These are phyloP conservation scores for Galeopsis tetrahit DNA, from an alignment of 257 asterid species.

Conservation along the genomic window DNA sequence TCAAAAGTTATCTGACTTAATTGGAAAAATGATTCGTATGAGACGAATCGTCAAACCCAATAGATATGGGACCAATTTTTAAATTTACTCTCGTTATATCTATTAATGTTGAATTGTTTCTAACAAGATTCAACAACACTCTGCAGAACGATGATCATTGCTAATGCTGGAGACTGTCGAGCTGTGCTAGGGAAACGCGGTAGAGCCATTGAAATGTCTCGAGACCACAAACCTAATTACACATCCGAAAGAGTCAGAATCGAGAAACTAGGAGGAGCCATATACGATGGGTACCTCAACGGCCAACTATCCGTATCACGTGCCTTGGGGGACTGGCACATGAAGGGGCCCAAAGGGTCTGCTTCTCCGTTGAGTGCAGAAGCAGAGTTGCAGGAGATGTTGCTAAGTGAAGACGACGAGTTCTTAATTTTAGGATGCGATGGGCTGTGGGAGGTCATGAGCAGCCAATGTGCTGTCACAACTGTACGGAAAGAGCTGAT, in stretches of 20 bases:
- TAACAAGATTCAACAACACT: background rate
- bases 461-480: conserved; percentile 86
- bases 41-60: no score
- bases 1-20: no score
- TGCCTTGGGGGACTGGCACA: conserved; percentile 92
- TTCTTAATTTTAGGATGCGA: conserved; percentile 82
- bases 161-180: conserved; percentile 92
- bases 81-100: no score
- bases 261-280: conserved; percentile 79
- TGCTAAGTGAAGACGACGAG: conserved; percentile 73
- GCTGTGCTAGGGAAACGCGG: conserved; percentile 88
- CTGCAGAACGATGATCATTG: conserved; percentile 71
- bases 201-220: conserved; percentile 72
- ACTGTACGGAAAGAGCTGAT: conserved; percentile 76
- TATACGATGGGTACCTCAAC: conserved; percentile 79
- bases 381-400: conserved; percentile 71
- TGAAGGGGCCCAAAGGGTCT: conserved; percentile 80
- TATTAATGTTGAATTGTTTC: background rate
- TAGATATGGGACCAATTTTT: no score
- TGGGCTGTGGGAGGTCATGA: conserved; percentile 92
- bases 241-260: conserved; percentile 64
- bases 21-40: no score
- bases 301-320: conserved; percentile 88
- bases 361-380: conserved; percentile 71
- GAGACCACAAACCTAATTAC: conserved; percentile 76